Conservation (phyloP, 2,329 filamentous ascomycete species). For the Didymosphaeria variabile region DNA sequence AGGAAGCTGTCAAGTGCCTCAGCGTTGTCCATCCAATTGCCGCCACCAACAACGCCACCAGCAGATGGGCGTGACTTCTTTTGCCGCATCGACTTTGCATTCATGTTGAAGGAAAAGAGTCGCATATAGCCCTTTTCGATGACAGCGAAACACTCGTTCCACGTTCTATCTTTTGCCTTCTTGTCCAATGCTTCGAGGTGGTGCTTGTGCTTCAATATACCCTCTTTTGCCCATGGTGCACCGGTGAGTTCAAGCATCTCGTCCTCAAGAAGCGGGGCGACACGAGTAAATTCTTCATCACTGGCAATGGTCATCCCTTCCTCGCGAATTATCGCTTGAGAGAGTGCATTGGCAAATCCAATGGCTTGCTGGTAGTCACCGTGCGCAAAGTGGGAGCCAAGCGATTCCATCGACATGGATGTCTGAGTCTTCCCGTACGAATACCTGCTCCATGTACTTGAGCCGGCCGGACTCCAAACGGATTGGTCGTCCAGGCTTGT, state of each 20-base stretch:
- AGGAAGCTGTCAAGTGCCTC: constrained; percentile 88
- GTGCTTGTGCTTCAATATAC: constrained; percentile 94
- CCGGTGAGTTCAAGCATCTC: constrained; percentile 90
- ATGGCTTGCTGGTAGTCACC: constrained; percentile 95
- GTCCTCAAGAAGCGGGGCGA: constrained; percentile 80
- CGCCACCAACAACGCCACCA: constrained; percentile 83
- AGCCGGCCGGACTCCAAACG: constrained; percentile 88
- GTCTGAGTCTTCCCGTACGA: constrained; percentile 91
- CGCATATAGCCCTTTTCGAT: constrained; percentile 94
- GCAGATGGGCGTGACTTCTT: constrained; percentile 68
- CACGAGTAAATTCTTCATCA: constrained; percentile 66
- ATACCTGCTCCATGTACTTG: constrained; percentile 95
- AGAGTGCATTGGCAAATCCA: constrained; percentile 95
- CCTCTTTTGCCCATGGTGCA: constrained; percentile 98
- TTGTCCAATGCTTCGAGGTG: constrained; percentile 91
- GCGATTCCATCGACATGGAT: constrained; percentile 90
- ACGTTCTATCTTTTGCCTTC: constrained; percentile 91
- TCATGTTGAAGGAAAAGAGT: constrained; percentile 89
- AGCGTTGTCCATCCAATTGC: constrained; percentile 98
- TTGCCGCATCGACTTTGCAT: constrained; percentile 74
- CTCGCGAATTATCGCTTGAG: constrained; percentile 95
- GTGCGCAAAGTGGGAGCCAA: constrained; percentile 77
- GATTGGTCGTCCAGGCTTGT: constrained; percentile 95
- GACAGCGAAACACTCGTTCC: constrained; percentile 95
- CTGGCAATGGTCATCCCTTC: constrained; percentile 68